Evolutionary conservation across 768 basidiomycete species (phyloP).

Genomic region (Lactifluus piperatus): DNA sequence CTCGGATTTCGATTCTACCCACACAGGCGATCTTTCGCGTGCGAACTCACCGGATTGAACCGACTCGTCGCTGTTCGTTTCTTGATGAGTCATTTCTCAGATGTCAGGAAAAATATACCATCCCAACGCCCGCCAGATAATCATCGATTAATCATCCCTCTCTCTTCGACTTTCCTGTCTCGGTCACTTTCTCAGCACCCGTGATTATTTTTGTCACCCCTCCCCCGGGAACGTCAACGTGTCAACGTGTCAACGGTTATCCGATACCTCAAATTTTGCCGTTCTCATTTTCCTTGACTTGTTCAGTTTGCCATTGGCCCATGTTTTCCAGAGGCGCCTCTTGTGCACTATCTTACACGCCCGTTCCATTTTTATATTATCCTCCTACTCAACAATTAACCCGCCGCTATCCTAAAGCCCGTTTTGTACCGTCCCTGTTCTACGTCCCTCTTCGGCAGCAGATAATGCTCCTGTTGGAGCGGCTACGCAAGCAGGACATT

Average conservation of each 20-base stretch:
- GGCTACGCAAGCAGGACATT: constrained; percentile 16
- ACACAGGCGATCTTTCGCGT: not conserved
- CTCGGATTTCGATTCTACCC: constrained; percentile 2
- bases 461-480: not conserved
- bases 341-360: not conserved
- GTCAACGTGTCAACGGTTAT: too few relatives aligned
- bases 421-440: not conserved
- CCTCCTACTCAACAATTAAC: not conserved
- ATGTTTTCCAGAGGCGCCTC: not conserved
- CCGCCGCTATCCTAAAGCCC: not conserved
- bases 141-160: too few relatives aligned
- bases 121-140: not conserved
- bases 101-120: constrained; percentile 1
- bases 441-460: not conserved
- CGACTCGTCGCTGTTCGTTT: not conserved
- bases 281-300: not conserved
- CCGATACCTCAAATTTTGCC: not conserved
- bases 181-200: not conserved
- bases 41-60: constrained; percentile 14
- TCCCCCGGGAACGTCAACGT: not conserved
- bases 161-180: not conserved
- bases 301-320: not conserved
- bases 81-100: constrained; percentile 8
- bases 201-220: not conserved
- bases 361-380: not conserved